A percentile compares a stretch with the other conserved stretches of the same genome.
These are phyloP conservation scores for Pseudopyricularia cyperi DNA, from an alignment of 2,329 filamentous ascomycete genomes.

Conservation along the genomic window DNA sequence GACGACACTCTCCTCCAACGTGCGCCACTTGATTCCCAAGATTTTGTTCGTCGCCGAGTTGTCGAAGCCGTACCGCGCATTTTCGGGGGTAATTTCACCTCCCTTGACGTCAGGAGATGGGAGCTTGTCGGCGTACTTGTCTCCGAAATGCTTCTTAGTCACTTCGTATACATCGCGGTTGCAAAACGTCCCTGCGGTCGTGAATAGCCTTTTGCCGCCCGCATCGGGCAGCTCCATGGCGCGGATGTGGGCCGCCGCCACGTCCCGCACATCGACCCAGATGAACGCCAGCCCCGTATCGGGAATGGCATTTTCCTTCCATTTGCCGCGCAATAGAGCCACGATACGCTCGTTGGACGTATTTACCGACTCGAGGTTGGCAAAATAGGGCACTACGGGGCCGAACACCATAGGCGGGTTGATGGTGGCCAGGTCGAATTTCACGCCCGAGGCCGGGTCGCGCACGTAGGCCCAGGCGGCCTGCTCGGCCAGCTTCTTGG, in stretches of 20 bases:
- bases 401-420: slow-evolving; percentile 43
- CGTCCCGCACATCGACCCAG: slow-evolving; percentile 45
- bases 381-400: slow-evolving; percentile 34
- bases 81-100: slow-evolving; percentile 25
- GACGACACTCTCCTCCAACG: slow-evolving; percentile 46
- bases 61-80: slow-evolving; percentile 38
- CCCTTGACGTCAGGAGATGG: slow-evolving; percentile 30
- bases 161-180: slow-evolving; percentile 30
- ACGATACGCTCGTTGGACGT: slow-evolving; percentile 21
- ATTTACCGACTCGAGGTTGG: slow-evolving; percentile 25
- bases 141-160: slow-evolving; percentile 30
- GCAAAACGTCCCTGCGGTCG: slow-evolving; percentile 30
- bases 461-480: slow-evolving; percentile 38
- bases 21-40: slow-evolving; percentile 49
- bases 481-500: slow-evolving; percentile 39
- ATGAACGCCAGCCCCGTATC: slow-evolving; percentile 24
- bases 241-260: slow-evolving; percentile 37
- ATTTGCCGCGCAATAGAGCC: slow-evolving; percentile 33
- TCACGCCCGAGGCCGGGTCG: slow-evolving; percentile 20
- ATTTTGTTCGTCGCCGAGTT: slow-evolving; percentile 45
- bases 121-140: slow-evolving; percentile 32
- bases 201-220: slow-evolving; percentile 37
- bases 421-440: slow-evolving; percentile 38
- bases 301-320: slow-evolving; percentile 28
- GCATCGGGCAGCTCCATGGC: slow-evolving; percentile 35